Evolutionary conservation across 139 green algal species (phyloP).

Genomic region (Picochlorum sp.): DNA sequence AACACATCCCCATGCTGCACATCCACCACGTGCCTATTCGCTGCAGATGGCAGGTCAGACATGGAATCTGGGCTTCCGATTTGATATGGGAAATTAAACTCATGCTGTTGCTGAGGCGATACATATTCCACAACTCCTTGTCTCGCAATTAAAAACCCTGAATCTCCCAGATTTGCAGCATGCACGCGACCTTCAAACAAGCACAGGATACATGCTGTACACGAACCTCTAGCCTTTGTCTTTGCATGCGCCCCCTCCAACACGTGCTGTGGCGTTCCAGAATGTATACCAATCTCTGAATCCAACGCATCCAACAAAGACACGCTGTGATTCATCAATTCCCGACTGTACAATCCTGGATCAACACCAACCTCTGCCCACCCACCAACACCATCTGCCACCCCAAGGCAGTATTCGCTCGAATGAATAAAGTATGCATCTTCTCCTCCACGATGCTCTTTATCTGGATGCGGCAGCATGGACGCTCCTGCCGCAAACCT

Average conservation of each 20-base stretch:
- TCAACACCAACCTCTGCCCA: slow-evolving; percentile 72
- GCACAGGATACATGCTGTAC: slow-evolving; percentile 73
- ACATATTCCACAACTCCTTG: slow-evolving; percentile 56
- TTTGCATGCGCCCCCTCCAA: slow-evolving; percentile 33
- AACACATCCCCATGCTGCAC: slow-evolving; percentile 81
- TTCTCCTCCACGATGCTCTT: slow-evolving; percentile 68
- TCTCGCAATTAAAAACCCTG: slow-evolving; percentile 38
- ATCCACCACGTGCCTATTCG: slow-evolving; percentile 42
- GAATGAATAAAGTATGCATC: slow-evolving; percentile 74
- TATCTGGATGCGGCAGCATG: slow-evolving; percentile 78
- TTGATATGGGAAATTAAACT: slow-evolving; percentile 98
- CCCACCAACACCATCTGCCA: slow-evolving; percentile 81
- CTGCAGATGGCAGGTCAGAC: slow-evolving; percentile 45
- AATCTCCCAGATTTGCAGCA: slow-evolving; percentile 82
- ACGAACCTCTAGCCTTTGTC: slow-evolving; percentile 46
- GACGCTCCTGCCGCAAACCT: slow-evolving; percentile 33
- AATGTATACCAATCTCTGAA: slow-evolving; percentile 7
- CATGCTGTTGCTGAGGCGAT: slow-evolving; percentile 87
- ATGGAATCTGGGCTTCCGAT: slow-evolving; percentile 48
- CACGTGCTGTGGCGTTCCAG: slow-evolving; percentile 37
- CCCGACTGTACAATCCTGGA: slow-evolving; percentile 65
- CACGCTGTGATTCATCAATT: slow-evolving; percentile 54
- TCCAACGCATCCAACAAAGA: background rate
- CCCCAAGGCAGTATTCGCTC: slow-evolving; percentile 45
- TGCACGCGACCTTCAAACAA: slow-evolving; percentile 55